Evolutionary conservation across 306 rosid genomes (phyloP).

Genomic region (Albizia julibrissin): DNA sequence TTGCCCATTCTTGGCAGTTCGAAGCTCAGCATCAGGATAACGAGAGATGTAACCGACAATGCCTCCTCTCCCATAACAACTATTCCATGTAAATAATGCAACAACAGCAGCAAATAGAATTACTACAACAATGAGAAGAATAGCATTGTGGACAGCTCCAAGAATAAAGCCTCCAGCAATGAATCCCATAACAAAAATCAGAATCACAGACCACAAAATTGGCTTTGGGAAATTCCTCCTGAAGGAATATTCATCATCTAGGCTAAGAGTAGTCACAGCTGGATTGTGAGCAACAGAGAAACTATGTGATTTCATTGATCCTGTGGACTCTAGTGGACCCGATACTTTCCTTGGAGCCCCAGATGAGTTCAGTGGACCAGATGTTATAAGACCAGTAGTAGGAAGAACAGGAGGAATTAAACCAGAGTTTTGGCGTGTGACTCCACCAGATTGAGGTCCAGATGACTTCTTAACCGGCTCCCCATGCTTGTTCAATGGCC

Average conservation of each 20-base stretch:
- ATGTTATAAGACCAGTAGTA: slow-evolving; percentile 92
- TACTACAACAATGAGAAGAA: slow-evolving; percentile 87
- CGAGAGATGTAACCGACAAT: slow-evolving; percentile 73
- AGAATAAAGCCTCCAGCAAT: slow-evolving; percentile 98
- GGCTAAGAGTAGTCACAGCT: slow-evolving; percentile 82
- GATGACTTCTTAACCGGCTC: slow-evolving; percentile 94
- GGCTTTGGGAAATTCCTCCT: slow-evolving; percentile 89
- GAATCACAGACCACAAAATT: slow-evolving; percentile 93
- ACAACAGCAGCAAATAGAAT: slow-evolving; percentile 75
- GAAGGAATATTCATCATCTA: slow-evolving; percentile 86
- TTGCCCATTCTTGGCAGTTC: slow-evolving; percentile 98
- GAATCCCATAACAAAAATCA: slow-evolving; percentile 96
- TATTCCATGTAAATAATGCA: slow-evolving; percentile 91
- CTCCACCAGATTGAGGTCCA: slow-evolving; percentile 98
- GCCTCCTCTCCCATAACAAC: slow-evolving; percentile 89
- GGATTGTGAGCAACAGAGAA: slow-evolving; percentile 65
- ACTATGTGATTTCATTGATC: slow-evolving; percentile 75
- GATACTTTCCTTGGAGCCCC: slow-evolving; percentile 99
- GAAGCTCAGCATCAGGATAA: slow-evolving; percentile 94
- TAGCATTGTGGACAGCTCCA: slow-evolving; percentile 95
- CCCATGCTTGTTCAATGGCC: slow-evolving; percentile 94
- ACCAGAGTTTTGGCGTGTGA: slow-evolving; percentile 95
- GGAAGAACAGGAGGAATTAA: slow-evolving; percentile 94
- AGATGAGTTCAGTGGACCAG: slow-evolving; percentile 89
- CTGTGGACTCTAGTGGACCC: slow-evolving; percentile 81